phyloP scores from a whole-genome alignment of 2,329 filamentous ascomycete genomes.

The Claviceps arundinis region DNA sequence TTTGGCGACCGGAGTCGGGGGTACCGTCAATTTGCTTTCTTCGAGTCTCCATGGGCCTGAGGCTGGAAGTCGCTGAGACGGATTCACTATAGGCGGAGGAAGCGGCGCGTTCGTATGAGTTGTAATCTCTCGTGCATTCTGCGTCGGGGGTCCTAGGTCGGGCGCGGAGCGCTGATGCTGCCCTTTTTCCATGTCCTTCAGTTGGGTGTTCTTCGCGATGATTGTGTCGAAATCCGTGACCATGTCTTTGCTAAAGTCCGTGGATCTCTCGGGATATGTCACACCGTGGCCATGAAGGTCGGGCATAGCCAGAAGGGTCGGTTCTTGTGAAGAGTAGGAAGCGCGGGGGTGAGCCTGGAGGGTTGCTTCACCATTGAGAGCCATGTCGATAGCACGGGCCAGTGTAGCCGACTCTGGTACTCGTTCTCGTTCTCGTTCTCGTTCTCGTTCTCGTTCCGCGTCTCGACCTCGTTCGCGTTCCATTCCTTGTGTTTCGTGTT shows the following conservation, averaged over 20 bases:
- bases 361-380: neutral
- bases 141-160: neutral
- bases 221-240: neutral
- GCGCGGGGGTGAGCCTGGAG: neutral
- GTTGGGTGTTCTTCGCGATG: neutral
- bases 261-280: neutral
- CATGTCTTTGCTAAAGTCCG: neutral
- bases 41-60: conserved; percentile 39
- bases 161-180: neutral
- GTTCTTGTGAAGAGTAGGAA: neutral
- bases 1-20: conserved; percentile 25
- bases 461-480: neutral
- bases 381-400: neutral
- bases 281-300: neutral
- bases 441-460: no score
- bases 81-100: conserved; percentile 14
- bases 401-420: neutral
- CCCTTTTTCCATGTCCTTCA: neutral
- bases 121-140: neutral
- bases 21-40: conserved; percentile 40
- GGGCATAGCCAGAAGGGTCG: neutral
- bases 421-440: no score
- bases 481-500: neutral
- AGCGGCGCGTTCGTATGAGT: neutral
- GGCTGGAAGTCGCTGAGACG: conserved; percentile 27